Conservation (phyloP, 768 basidiomycete species). For the Agaricus sinodeliciosus region DNA sequence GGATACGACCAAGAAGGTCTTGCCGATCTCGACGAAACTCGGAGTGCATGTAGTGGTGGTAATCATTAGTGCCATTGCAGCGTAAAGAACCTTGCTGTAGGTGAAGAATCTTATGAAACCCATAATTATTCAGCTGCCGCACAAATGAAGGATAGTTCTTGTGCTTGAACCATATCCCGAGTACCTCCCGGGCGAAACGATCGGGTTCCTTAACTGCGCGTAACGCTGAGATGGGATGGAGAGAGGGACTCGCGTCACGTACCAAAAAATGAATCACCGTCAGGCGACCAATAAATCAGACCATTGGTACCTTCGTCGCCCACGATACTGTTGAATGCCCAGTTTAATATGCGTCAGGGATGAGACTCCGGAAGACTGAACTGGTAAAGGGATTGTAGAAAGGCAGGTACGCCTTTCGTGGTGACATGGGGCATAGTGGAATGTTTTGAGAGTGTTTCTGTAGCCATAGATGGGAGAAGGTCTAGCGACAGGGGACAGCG, state of each 20-base stretch:
- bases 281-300: conserved; percentile 87
- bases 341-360: too few relatives aligned
- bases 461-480: too few relatives aligned
- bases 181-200: conserved; percentile 73
- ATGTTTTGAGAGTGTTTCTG: too few relatives aligned
- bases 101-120: conserved; percentile 92
- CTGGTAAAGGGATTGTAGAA: too few relatives aligned
- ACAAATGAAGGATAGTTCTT: conserved; percentile 92
- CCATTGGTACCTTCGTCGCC: conserved; percentile 77
- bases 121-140: conserved; percentile 93
- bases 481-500: too few relatives aligned
- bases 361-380: too few relatives aligned
- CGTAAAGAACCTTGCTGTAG: conserved; percentile 93
- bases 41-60: conserved; percentile 88
- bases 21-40: conserved; percentile 88
- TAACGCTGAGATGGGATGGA: neutral
- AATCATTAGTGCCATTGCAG: conserved; percentile 72
- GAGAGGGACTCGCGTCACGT: conserved; percentile 6
- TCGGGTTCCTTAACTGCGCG: conserved; percentile 65
- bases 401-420: too few relatives aligned
- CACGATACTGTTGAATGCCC: conserved; percentile 62
- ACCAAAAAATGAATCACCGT: conserved; percentile 93
- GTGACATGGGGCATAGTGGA: too few relatives aligned
- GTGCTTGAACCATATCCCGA: conserved; percentile 98
- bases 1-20: conserved; percentile 81